phyloP scores from a whole-genome alignment of 2,329 filamentous ascomycete species.

The Cladosporium sp. region DNA sequence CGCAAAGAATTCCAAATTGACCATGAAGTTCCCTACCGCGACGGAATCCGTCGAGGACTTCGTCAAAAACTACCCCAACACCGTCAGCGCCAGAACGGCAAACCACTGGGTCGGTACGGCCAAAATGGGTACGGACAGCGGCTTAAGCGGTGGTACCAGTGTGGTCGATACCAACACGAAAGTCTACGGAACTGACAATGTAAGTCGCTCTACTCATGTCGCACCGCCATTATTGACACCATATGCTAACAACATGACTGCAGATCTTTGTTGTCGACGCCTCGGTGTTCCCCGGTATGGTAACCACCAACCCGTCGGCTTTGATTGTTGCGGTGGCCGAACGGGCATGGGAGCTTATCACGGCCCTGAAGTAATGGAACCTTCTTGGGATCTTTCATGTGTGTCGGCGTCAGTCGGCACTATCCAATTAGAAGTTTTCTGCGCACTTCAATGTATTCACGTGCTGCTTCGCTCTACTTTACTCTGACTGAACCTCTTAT shows the following conservation, averaged over 20 bases:
- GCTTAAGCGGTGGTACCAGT: constrained; percentile 36
- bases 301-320: constrained; percentile 63
- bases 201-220: neutral
- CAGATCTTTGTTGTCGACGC: constrained; percentile 61
- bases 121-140: constrained; percentile 41
- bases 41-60: constrained; percentile 52
- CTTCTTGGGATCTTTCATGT: too few relatives aligned
- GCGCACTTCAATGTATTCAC: too few relatives aligned
- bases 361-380: constrained; percentile 32
- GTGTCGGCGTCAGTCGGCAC: too few relatives aligned
- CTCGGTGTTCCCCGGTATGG: constrained; percentile 64
- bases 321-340: constrained; percentile 63
- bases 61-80: constrained; percentile 42
- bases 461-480: too few relatives aligned
- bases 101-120: constrained; percentile 44
- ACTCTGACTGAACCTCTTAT: too few relatives aligned
- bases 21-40: constrained; percentile 51
- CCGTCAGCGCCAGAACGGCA: constrained; percentile 35
- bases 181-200: constrained; percentile 58
- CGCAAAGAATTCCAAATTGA: constrained; percentile 50
- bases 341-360: constrained; percentile 51
- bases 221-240: neutral
- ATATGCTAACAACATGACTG: neutral
- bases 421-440: too few relatives aligned
- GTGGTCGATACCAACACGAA: constrained; percentile 49